Evolutionary conservation across 345 rosid genomes (phyloP).

Genomic region (Moringa oleifera): DNA sequence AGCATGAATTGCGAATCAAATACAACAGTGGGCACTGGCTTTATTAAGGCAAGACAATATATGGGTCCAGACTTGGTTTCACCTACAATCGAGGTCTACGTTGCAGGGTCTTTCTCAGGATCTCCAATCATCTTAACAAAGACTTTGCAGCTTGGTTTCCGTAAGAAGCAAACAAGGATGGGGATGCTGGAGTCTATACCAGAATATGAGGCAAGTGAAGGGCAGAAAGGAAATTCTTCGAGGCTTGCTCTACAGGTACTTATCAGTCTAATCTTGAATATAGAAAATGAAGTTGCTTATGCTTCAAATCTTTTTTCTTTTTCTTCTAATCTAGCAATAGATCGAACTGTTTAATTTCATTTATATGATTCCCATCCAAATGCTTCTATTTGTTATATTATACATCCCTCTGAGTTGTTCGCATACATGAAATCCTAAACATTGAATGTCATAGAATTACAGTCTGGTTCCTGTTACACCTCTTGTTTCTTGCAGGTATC

Average conservation of each 20-base stretch:
- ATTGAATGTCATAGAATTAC: too few species aligned
- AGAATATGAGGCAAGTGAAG: conserved; percentile 51
- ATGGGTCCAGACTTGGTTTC: conserved; percentile 36
- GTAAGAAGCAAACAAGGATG: conserved; percentile 57
- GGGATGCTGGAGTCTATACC: conserved; percentile 70
- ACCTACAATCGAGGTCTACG: conserved; percentile 75
- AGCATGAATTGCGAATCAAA: conserved; percentile 65
- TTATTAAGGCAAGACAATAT: conserved; percentile 48
- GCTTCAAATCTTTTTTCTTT: background rate
- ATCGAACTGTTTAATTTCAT: too few species aligned
- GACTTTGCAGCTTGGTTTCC: conserved; percentile 55
- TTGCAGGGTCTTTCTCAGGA: conserved; percentile 74
- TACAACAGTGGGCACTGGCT: conserved; percentile 36
- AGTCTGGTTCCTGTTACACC: background rate
- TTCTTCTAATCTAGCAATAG: background rate
- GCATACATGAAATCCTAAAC: too few species aligned
- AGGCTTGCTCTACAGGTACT: conserved; percentile 51
- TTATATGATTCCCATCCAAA: background rate
- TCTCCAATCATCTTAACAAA: conserved; percentile 74
- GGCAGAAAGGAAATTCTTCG: conserved; percentile 26
- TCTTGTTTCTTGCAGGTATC: conserved; percentile 6
- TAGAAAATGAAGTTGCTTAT: background rate
- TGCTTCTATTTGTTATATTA: background rate
- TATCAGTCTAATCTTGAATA: background rate
- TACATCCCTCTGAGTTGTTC: too few species aligned